phyloP scores from a whole-genome alignment of 169 alveolate species.

The Plasmodium ovale region DNA sequence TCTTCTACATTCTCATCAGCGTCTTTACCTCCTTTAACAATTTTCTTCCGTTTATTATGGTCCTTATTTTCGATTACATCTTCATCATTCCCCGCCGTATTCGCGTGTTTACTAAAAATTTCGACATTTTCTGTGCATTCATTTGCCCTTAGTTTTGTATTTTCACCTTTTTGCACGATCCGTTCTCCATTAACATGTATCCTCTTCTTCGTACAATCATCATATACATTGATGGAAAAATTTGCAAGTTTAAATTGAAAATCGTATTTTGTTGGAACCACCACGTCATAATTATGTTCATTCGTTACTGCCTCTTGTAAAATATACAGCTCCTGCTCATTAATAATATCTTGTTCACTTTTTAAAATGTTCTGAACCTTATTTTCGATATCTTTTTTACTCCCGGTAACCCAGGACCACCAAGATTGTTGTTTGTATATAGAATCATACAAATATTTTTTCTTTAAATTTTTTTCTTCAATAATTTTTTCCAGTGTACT shows the following conservation, averaged over 20 bases:
- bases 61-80: background rate
- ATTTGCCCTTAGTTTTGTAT: background rate
- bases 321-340: slow-evolving; percentile 78
- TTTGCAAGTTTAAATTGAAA: slow-evolving; percentile 78
- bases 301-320: slow-evolving; percentile 80
- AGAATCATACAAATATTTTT: slow-evolving; percentile 78
- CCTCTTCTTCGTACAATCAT: slow-evolving; percentile 58
- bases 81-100: background rate
- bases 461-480: slow-evolving; percentile 80
- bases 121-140: background rate
- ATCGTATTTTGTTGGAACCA: slow-evolving; percentile 80
- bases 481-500: slow-evolving; percentile 76
- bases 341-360: slow-evolving; percentile 69
- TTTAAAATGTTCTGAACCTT: slow-evolving; percentile 74
- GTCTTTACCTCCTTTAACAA: too few relatives aligned
- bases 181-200: background rate
- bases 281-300: slow-evolving; percentile 78
- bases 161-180: background rate
- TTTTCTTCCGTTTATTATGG: too few relatives aligned
- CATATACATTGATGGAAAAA: slow-evolving; percentile 77
- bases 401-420: slow-evolving; percentile 85
- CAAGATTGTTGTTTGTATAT: slow-evolving; percentile 80
- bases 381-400: slow-evolving; percentile 76
- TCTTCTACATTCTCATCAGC: background rate
- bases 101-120: background rate